A percentile compares a stretch with the other conserved stretches of the same genome.
These are phyloP conservation scores for Phytophthora nicotianae DNA, from an alignment of 352 stramenopile species.

Conservation along the genomic window DNA sequence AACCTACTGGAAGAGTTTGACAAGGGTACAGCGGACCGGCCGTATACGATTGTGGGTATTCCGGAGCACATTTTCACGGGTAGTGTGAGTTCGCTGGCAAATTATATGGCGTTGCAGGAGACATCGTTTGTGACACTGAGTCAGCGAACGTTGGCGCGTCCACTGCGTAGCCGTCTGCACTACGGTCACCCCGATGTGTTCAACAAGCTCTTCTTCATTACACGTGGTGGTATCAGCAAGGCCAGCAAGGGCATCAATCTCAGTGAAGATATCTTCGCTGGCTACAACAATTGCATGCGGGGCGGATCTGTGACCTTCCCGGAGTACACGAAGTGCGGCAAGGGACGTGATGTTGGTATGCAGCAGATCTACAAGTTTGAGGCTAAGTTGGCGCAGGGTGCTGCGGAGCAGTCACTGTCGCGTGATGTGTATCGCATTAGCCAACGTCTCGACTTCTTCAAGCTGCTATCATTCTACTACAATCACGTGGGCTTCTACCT, in stretches of 20 bases:
- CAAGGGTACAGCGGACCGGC: conserved; percentile 63
- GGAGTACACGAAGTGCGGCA: conserved; percentile 99
- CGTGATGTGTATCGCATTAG: conserved; percentile 98
- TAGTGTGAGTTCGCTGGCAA: conserved; percentile 97
- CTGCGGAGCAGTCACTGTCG: conserved; percentile 97
- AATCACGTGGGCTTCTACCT: conserved; percentile 99
- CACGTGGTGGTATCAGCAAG: conserved; percentile 98
- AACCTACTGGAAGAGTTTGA: conserved; percentile 99
- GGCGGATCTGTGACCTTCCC: conserved; percentile 97
- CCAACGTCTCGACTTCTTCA: conserved; percentile 98
- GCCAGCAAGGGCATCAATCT: conserved; percentile 99
- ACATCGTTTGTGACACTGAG: conserved; percentile 98
- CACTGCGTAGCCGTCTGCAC: conserved; percentile 96
- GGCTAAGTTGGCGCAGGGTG: conserved; percentile 97
- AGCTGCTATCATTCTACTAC: conserved; percentile 99
- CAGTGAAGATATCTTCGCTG: conserved; percentile 99
- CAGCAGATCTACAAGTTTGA: conserved; percentile 99
- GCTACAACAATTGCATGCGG: conserved; percentile 98
- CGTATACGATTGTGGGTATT: conserved; percentile 97
- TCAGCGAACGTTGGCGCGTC: conserved; percentile 96
- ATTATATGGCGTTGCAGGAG: conserved; percentile 99
- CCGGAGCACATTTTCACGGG: conserved; percentile 99
- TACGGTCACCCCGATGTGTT: conserved; percentile 99
- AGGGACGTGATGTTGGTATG: conserved; percentile 99
- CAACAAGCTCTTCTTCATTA: conserved; percentile 99